phyloP scores from a whole-genome alignment of 257 asterid species.

The Gentiana dahurica region DNA sequence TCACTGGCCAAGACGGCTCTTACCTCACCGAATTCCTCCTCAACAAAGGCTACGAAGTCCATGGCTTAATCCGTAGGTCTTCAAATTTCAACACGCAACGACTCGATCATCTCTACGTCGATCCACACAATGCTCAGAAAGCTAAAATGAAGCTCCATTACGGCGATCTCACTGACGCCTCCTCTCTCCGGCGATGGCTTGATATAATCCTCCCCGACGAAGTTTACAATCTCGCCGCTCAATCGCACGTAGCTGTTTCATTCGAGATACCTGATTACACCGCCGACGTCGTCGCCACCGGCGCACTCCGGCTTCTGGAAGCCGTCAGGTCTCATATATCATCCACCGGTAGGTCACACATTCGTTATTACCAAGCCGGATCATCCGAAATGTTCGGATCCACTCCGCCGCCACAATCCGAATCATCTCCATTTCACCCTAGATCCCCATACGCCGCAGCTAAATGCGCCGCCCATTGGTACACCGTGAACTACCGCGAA shows the following conservation, averaged over 20 bases:
- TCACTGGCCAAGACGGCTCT: slow-evolving; percentile 98
- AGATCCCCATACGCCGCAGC: slow-evolving; percentile 97
- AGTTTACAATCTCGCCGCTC: slow-evolving; percentile 98
- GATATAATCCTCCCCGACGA: slow-evolving; percentile 85
- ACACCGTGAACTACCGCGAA: slow-evolving; percentile 94
- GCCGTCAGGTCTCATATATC: slow-evolving; percentile 86
- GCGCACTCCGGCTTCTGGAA: slow-evolving; percentile 91
- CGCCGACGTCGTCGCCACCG: slow-evolving; percentile 97
- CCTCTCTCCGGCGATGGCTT: slow-evolving; percentile 98
- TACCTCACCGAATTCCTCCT: slow-evolving; percentile 87
- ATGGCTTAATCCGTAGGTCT: slow-evolving; percentile 92
- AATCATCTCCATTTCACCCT: slow-evolving; percentile 75
- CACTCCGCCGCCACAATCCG: slow-evolving; percentile 91
- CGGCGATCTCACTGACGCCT: slow-evolving; percentile 93
- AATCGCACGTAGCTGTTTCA: slow-evolving; percentile 95
- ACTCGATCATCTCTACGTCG: slow-evolving; percentile 91
- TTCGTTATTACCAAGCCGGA: slow-evolving; percentile 88
- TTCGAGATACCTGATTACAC: slow-evolving; percentile 99
- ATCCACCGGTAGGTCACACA: slow-evolving; percentile 63
- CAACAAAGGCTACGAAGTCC: slow-evolving; percentile 74
- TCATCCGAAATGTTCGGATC: slow-evolving; percentile 99
- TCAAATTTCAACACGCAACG: slow-evolving; percentile 98
- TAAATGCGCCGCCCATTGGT: slow-evolving; percentile 98
- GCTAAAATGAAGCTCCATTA: slow-evolving; percentile 96
- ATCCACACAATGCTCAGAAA: slow-evolving; percentile 81